Conservation (phyloP, 2,329 filamentous ascomycete species). For the Penicillium sp. region DNA sequence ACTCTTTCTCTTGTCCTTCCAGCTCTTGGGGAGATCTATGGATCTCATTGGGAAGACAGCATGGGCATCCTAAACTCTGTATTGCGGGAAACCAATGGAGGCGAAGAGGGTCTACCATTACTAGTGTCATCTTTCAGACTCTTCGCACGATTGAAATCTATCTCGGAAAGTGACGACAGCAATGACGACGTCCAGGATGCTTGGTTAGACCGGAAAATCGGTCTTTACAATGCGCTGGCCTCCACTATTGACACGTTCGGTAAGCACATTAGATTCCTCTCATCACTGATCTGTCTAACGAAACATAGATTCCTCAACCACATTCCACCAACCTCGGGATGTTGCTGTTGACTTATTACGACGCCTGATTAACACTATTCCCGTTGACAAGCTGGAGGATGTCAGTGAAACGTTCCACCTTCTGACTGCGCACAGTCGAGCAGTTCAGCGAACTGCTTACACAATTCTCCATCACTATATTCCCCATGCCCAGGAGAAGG, state of each 20-base stretch:
- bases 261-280: constrained; percentile 17
- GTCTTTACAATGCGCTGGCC: constrained; percentile 50
- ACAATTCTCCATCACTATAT: constrained; percentile 71
- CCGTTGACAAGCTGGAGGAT: constrained; percentile 54
- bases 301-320: constrained; percentile 40
- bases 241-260: constrained; percentile 36
- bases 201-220: constrained; percentile 52
- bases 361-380: constrained; percentile 57
- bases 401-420: constrained; percentile 64
- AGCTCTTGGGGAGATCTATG: constrained; percentile 71
- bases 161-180: constrained; percentile 57
- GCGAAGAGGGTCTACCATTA: constrained; percentile 51
- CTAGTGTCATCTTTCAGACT: constrained; percentile 67
- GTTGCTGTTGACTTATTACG: constrained; percentile 68
- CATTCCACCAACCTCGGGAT: constrained; percentile 57
- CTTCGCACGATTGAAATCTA: constrained; percentile 52
- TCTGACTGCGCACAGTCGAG: constrained; percentile 63
- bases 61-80: constrained; percentile 52
- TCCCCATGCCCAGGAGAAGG: constrained; percentile 66
- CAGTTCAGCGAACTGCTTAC: constrained; percentile 73
- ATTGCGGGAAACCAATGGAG: constrained; percentile 46
- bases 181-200: constrained; percentile 82
- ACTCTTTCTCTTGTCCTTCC: constrained; percentile 55
- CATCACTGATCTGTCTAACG: constrained; percentile 9
- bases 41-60: constrained; percentile 69